Conservation (phyloP, 805 yeast genomes). For the Candida nitratophila region DNA sequence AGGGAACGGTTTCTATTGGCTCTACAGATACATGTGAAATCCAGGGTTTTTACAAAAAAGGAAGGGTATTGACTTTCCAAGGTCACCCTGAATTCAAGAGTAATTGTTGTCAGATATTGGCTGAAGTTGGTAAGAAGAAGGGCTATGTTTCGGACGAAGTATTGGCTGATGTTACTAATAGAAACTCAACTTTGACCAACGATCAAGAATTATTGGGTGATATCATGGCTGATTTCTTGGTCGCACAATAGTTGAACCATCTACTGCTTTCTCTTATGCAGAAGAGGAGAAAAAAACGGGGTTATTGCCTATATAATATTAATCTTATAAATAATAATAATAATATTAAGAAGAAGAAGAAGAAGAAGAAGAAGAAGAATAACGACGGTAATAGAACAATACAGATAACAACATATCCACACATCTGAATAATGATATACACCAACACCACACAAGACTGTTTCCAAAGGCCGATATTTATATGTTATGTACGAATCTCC, state of each 20-base stretch:
- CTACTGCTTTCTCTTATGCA: no score
- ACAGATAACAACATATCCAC: no score
- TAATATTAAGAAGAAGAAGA: no score
- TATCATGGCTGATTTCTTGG: conserved; percentile 8
- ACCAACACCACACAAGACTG: no score
- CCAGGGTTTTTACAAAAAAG: conserved; percentile 60
- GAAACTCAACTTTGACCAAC: conserved; percentile 2
- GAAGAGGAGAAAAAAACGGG: no score
- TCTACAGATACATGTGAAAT: conserved; percentile 32
- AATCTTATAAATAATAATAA: no score
- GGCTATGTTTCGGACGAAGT: conserved; percentile 6
- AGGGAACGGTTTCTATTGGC: not conserved
- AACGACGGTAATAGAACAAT: no score
- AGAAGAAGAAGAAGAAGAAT: no score
- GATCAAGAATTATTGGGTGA: conserved; percentile 3
- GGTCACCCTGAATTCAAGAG: conserved; percentile 83
- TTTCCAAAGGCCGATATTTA: no score
- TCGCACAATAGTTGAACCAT: not conserved
- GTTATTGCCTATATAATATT: no score
- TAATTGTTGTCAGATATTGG: conserved; percentile 16
- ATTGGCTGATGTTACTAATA: conserved; percentile 1
- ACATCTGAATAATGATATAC: no score
- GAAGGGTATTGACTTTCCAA: conserved; percentile 60
- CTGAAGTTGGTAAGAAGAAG: conserved; percentile 1
- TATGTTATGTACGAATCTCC: no score